These are phyloP conservation scores for Tricholoma sp. DNA, from an alignment of 768 basidiomycete genomes.

Conservation along the genomic window DNA sequence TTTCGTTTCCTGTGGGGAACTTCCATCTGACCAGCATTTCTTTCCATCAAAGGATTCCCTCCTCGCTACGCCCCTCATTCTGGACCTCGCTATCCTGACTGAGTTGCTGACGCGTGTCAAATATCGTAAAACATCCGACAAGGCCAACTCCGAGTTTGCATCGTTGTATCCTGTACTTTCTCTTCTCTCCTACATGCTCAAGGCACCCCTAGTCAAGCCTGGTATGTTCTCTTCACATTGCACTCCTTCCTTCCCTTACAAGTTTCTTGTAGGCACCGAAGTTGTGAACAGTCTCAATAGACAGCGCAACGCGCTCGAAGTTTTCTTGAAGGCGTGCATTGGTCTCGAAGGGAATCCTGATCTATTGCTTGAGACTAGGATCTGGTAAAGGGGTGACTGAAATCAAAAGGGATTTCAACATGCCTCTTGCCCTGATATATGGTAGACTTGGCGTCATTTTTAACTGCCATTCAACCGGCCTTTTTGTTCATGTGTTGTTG, in stretches of 20 bases:
- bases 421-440: not conserved
- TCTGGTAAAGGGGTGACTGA: slow-evolving; percentile 59
- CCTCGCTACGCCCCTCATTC: slow-evolving; percentile 93
- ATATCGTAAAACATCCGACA: slow-evolving; percentile 58
- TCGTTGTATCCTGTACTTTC: slow-evolving; percentile 90
- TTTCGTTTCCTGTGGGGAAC: not conserved
- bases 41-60: slow-evolving; percentile 70
- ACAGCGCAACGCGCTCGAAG: slow-evolving; percentile 91
- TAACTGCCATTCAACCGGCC: not conserved
- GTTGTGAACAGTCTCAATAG: slow-evolving; percentile 94
- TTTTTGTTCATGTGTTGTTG: too few species aligned
- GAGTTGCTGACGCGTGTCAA: slow-evolving; percentile 91
- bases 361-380: slow-evolving; percentile 78
- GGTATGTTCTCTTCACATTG: slow-evolving; percentile 33
- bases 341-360: slow-evolving; percentile 82
- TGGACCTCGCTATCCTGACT: slow-evolving; percentile 89
- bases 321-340: slow-evolving; percentile 92
- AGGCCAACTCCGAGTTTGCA: slow-evolving; percentile 53
- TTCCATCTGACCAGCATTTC: not conserved
- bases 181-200: slow-evolving; percentile 94
- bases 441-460: not conserved
- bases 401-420: slow-evolving; percentile 4
- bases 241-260: not conserved
- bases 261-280: slow-evolving; percentile 51
- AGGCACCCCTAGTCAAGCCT: slow-evolving; percentile 93